Evolutionary conservation across 2,329 filamentous ascomycete genomes (phyloP).

Genomic region (Claviceps africana): DNA sequence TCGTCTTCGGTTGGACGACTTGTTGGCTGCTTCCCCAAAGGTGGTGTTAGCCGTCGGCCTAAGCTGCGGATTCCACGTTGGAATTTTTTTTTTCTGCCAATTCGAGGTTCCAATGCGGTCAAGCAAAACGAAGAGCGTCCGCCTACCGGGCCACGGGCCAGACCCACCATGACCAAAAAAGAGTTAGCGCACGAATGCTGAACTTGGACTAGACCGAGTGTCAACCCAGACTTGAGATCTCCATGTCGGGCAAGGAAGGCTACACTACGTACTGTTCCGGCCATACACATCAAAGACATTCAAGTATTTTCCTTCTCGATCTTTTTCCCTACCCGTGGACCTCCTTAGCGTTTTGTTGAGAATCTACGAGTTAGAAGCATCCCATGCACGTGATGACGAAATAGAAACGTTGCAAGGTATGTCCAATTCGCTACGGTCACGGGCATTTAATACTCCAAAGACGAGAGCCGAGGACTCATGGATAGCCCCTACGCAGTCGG

Average conservation of each 20-base stretch:
- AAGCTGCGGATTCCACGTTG: slow-evolving; percentile 1
- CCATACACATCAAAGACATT: too few relatives aligned
- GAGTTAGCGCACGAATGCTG: slow-evolving; percentile 1
- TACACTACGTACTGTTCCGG: too few relatives aligned
- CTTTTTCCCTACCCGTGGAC: too few relatives aligned
- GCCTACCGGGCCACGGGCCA: slow-evolving; percentile 1
- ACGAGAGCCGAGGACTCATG: neutral
- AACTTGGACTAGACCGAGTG: too few relatives aligned
- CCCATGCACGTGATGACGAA: too few relatives aligned
- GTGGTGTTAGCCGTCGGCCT: neutral
- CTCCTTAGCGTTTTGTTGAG: too few relatives aligned
- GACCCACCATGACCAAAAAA: neutral
- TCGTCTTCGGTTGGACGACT: neutral
- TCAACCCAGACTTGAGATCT: too few relatives aligned
- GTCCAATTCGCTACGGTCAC: neutral
- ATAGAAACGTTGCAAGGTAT: too few relatives aligned
- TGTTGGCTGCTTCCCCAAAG: neutral
- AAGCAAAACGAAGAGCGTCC: slow-evolving; percentile 3
- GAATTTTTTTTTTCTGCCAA: slow-evolving; percentile 17
- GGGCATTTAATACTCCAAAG: neutral
- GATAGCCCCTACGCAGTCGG: neutral
- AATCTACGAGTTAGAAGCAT: too few relatives aligned
- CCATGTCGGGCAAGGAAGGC: too few relatives aligned
- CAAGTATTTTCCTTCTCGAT: too few relatives aligned
- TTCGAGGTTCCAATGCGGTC: slow-evolving; percentile 15